Evolutionary conservation across 257 asterid species (phyloP).

Genomic region (Plectranthus barbatus): DNA sequence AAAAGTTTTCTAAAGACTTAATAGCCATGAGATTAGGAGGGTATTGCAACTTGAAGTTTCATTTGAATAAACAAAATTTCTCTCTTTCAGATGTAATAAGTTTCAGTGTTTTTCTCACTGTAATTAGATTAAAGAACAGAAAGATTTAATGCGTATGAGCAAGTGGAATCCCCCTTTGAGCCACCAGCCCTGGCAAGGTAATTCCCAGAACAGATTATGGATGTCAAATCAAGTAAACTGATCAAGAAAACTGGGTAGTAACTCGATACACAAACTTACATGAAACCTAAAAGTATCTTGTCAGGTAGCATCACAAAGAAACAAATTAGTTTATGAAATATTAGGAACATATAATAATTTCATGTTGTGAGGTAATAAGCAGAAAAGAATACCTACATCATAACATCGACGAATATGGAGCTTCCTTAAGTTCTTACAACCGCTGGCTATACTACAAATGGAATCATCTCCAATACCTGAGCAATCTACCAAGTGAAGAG

Average conservation of each 20-base stretch:
- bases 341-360: background rate
- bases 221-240: background rate
- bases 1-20: background rate
- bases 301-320: background rate
- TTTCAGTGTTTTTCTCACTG: background rate
- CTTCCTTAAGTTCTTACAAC: conserved; percentile 71
- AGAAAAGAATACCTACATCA: conserved; percentile 67
- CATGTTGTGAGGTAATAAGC: background rate
- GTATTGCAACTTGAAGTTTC: background rate
- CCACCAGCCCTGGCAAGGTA: background rate
- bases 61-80: background rate
- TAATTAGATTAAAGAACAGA: background rate
- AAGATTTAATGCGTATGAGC: background rate
- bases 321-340: background rate
- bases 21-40: background rate
- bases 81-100: background rate
- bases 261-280: background rate
- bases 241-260: background rate
- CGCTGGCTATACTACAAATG: conserved; percentile 66
- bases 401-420: conserved; percentile 90
- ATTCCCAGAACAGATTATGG: background rate
- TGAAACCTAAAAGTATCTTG: background rate
- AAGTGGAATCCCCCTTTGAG: background rate
- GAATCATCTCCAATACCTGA: conserved; percentile 79
- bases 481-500: conserved; percentile 92